Base-by-base conservation (phyloP, 371 early-diverging fungal genomes). In the Mucor racemosus region DNA sequence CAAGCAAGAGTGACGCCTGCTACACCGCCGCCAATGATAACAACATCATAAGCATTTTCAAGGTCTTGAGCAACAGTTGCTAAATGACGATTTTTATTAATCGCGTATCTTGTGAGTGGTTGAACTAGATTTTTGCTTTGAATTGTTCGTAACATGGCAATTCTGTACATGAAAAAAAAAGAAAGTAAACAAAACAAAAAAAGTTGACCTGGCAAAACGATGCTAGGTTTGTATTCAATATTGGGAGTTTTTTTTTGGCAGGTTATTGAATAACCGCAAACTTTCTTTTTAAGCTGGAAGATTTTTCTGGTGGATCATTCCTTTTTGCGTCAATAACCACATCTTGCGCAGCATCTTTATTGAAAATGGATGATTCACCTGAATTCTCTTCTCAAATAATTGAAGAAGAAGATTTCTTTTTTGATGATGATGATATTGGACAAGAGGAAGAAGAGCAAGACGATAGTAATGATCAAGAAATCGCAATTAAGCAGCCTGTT, bases 1-100 rank as follows among this genome's bases (percentile, higher is more conserved):
- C 89, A 89, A 10, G 96, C 96, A 33, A 95, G 78, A 9, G 95
- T 91, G 15, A 88, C 89, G 38, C 97, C 97, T 31, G 94, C 90
- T 31, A 94, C 89, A n/a, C 97, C 97, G 46, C 94, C 96, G 19
- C 97, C 97, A n/a, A 97, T 91, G 74, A 97, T 92, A 35, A 91
- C 91, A 10, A 92, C 79, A 64, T 93, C 94, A 60, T 91, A 92
- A 7, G 78, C 73, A 60, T 84, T 72, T 31, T 75, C 66, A n/a
- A 76, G 35, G 42, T 71, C 66, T 6, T 65, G 19, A 3, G 62
- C 41, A 10, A 62, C 44, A 34, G 77, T 69, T 35, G 74, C 74
- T n/a, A 73, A 58, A 13, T 14, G 34, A 19, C 70, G 65, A 21
- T 26, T 8, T 53, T n/a, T 61, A 7, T 34, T 56, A 5, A 58